These are phyloP conservation scores for Malania oleifera DNA, from an alignment of 164 flowering plant species.

Conservation along the genomic window DNA sequence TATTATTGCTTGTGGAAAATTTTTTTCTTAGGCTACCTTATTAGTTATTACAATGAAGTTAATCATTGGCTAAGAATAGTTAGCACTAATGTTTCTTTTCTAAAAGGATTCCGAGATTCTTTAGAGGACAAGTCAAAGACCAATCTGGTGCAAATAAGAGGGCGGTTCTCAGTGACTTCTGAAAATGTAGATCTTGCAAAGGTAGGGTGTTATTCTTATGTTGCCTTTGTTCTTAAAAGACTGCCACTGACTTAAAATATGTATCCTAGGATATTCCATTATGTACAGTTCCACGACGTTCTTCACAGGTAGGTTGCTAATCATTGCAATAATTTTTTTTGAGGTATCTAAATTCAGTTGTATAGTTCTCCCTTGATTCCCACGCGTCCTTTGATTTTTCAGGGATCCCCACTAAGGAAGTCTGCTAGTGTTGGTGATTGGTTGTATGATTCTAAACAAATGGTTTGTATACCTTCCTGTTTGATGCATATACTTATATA, in stretches of 20 bases:
- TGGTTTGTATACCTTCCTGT: slow-evolving; percentile 57
- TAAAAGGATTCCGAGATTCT: slow-evolving; percentile 73
- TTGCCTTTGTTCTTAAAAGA: slow-evolving; percentile 6
- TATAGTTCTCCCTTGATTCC: slow-evolving; percentile 15
- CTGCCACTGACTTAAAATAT: slow-evolving; percentile 32
- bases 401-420: slow-evolving; percentile 89
- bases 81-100: neutral
- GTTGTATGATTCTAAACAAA: slow-evolving; percentile 60
- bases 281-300: slow-evolving; percentile 56
- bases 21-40: too few relatives aligned
- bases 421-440: slow-evolving; percentile 99
- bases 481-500: too few relatives aligned
- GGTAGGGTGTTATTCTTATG: slow-evolving; percentile 38
- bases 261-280: slow-evolving; percentile 65
- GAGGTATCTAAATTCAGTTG: neutral
- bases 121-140: slow-evolving; percentile 86
- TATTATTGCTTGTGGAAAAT: neutral
- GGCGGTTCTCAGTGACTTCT: slow-evolving; percentile 97
- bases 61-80: neutral
- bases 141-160: slow-evolving; percentile 89
- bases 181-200: slow-evolving; percentile 86
- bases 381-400: slow-evolving; percentile 16
- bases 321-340: slow-evolving; percentile 4
- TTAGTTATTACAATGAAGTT: neutral
- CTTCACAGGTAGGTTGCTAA: slow-evolving; percentile 52